Evolutionary conservation across 495 filamentous ascomycete species (phyloP), one percentile per base, ranked within the genome.

Genomic region (Hapsidospora chrysogenum): DNA sequence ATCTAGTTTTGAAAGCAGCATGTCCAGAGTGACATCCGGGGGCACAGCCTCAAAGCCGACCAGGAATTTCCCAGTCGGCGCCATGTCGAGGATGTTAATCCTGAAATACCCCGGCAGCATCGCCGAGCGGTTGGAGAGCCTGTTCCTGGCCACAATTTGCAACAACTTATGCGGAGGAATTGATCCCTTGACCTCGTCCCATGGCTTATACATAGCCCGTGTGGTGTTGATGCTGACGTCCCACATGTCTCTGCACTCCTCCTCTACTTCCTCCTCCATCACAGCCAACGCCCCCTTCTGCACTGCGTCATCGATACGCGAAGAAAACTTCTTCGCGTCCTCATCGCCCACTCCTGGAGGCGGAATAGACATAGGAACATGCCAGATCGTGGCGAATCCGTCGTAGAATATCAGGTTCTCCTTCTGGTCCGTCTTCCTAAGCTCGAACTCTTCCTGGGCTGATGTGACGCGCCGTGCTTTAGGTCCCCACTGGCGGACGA

Each of bases 201-300:
- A 26, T 6, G 6, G 6, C 23, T 6, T 6, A 6, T 6, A 11
- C 23, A 26, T 11, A 6, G 23, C 23, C 6, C 23, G 6, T 6
- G 23, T 6, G 11, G 11, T 11, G 23, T 26, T 11, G 6, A 6
- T 6, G 23, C 6, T 6, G 6, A 11, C 11, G 11, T 26, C 23
- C 23, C 23, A 26, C 6, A 11, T 26, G 23, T 26, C 23, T 6
- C 6, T 11, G 23, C 23, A 26, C 6, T 39, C 29, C 8, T 53
- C 21, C 6, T 48, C 20, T 17, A 50, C 37, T 7, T 48, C 41
- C 9, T 31, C 14, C 17, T 48, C 39, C 15, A 51, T 8, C 26
- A 45, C 3, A 9, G 37, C n/a, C 13, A 41, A 30, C 17, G 43
- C 19, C 19, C 35, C 3, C 20, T 33, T 18, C 19, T 41, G 6